Base-by-base conservation (phyloP, 169 alveolate genomes). In the Neospora caninum region DNA sequence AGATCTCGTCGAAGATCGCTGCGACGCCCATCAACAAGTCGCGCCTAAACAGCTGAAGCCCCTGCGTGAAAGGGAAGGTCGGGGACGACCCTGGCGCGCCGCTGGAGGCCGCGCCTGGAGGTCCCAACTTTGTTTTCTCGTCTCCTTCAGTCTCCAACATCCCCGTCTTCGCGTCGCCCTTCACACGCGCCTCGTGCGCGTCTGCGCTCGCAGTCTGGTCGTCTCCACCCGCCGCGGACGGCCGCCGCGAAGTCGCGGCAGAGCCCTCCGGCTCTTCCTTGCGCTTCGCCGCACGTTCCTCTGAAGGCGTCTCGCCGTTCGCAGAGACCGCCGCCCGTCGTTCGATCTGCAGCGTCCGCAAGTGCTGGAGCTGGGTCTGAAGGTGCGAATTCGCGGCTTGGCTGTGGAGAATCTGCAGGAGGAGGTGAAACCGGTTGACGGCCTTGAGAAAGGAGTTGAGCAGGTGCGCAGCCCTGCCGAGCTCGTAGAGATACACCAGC, bases 401-500 rank as follows among this genome's bases (percentile, higher is more conserved):
- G n/a, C 91, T 43, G 41, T 80, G 91, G 38, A 91, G 53, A 22
- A 91, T 54, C 91, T 91, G 94, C 70, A 78, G 91, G 54, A 91
- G 91, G 42, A 91, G 53, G 0, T 69, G 38, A 27, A 91, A 91
- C 0, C 94, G 88, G 64, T 94, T 38, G 18, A 94, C 80, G 39
- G 97, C 95, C 34, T 88, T 88, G 45, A 95, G 69, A 25, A 70
- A 84, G 31, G 91, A 64, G 27, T 92, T 94, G 39, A 92, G 42
- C 45, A 91, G 42, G 36, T 34, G 69, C 41, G 86, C 36, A n/a
- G 94, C 93, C 80, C 99, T 87, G 83, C 96, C 95, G 39, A 98
- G 94, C 95, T 98, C 99, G 70, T 97, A 98, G 43, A 96, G 94
- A 91, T 97, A 98, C 7, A 98, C 98, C 69, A 98, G 95, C 99